These are phyloP conservation scores for Nicotiana obtusifolia DNA, from an alignment of 257 asterid species.

Conservation along the genomic window DNA sequence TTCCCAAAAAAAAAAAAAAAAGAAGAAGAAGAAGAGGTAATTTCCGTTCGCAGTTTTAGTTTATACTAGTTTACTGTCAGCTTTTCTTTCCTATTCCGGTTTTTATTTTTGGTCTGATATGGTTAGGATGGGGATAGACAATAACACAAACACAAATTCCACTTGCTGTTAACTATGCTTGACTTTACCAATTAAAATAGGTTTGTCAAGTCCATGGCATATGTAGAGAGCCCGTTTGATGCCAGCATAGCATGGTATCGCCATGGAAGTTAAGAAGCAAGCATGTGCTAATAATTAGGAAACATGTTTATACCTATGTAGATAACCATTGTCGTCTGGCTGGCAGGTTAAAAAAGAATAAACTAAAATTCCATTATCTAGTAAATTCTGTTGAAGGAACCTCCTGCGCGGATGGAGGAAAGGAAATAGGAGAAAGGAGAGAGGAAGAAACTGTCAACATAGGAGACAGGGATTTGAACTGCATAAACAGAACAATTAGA, in stretches of 20 bases:
- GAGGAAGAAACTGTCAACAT: not conserved
- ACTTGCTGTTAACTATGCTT: not conserved
- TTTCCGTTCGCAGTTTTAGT: not conserved
- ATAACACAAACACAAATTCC: not conserved
- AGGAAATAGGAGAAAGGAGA: not conserved
- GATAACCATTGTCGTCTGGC: not conserved
- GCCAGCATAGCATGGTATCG: not conserved
- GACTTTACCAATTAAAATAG: not conserved
- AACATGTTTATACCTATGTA: not conserved
- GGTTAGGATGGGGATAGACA: not conserved
- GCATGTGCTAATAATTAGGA: not conserved
- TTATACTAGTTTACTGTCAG: not conserved
- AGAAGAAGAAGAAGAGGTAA: not conserved
- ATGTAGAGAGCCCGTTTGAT: not conserved
- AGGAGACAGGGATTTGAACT: not conserved
- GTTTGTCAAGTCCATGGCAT: not conserved
- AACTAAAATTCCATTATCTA: not conserved
- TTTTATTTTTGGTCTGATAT: not conserved
- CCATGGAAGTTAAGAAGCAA: not conserved
- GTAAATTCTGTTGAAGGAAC: not conserved
- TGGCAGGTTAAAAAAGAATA: not conserved
- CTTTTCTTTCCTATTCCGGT: not conserved
- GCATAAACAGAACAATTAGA: not conserved
- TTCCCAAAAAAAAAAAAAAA: too few species aligned
- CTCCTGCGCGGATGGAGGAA: not conserved